Evolutionary conservation across 495 filamentous ascomycete species (phyloP), one percentile per base, ranked within the genome.

Genomic region (Aspergillus homomorphus): DNA sequence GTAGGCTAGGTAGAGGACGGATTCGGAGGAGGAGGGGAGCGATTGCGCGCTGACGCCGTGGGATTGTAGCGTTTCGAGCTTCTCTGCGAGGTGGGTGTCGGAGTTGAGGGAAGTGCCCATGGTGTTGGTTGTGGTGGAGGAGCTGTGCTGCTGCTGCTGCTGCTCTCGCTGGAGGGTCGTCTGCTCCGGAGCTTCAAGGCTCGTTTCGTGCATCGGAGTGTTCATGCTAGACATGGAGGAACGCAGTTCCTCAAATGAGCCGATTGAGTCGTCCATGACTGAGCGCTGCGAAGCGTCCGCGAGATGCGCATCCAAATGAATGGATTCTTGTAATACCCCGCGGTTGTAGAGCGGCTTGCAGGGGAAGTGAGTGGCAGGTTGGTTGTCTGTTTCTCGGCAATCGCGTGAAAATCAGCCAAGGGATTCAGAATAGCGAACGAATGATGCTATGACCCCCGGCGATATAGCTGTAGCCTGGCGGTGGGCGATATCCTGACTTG

Each of bases 1-100:
- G 64, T 98, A 98, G 42, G 94, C 94, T 12, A 98, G 84, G 75
- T 98, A 98, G 46, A 96, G 81, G 51, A 96, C 77, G 2, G 90
- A 90, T 23, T 78, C 54, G 22, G 66, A 54, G 30, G 62, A 41
- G 2, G 58, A 61, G 15, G 33, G 26, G 16, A 44, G 45, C 19
- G 45, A 56, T 24, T 69, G 33, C 33, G 33, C 58, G 26, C 62
- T 53, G 4, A 66, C 50, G 16, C 41, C 58, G 28, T 65, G 51
- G 50, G 28, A 1, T 14, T 64, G 54, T 20, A 62, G 48, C 10
- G 46, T 43, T 1, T 61, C 22, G 16, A 72, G 53, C 51, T 68
- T 71, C 24, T 66, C 70, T 0, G 68, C 38, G 14, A 74, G 67
- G 12, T 62, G 49, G 43, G 53, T 53, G 46, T 65, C 59, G 8